These are phyloP conservation scores for Arachis monticola DNA, from an alignment of 331 rosid species.

Conservation along the genomic window DNA sequence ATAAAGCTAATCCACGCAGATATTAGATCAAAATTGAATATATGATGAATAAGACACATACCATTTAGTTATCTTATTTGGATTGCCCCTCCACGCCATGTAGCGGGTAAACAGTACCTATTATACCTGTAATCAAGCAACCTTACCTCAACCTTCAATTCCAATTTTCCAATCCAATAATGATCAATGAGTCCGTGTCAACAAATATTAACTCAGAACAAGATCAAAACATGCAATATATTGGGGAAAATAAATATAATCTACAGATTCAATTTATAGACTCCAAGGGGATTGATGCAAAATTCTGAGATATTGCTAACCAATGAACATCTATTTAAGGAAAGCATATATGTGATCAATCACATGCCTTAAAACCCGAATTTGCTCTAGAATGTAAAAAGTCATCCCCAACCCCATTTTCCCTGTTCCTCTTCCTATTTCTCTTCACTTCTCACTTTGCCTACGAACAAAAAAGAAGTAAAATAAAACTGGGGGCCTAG, in stretches of 20 bases:
- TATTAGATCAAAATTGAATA: no score
- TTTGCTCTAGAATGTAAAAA: constrained; percentile 37
- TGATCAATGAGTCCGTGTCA: neutral
- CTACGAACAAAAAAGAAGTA: neutral
- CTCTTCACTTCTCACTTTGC: constrained; percentile 7
- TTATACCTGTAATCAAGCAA: neutral
- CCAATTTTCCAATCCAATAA: neutral
- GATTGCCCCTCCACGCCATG: no score
- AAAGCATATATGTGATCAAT: constrained; percentile 4
- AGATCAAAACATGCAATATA: constrained; percentile 7
- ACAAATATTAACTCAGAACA: neutral
- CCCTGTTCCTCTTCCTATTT: neutral
- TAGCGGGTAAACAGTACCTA: neutral
- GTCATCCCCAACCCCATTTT: constrained; percentile 7
- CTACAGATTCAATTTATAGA: constrained; percentile 4
- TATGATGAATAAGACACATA: no score
- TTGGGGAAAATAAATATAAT: neutral
- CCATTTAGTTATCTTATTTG: no score
- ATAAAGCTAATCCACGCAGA: no score
- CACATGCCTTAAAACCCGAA: constrained; percentile 22
- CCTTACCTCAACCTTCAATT: neutral
- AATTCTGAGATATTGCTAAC: constrained; percentile 20
- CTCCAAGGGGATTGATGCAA: constrained; percentile 4
- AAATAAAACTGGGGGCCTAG: neutral
- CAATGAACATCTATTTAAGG: constrained; percentile 29